Conservation (phyloP, 306 rosid genomes). For the Cucurbita argyrosperma region DNA sequence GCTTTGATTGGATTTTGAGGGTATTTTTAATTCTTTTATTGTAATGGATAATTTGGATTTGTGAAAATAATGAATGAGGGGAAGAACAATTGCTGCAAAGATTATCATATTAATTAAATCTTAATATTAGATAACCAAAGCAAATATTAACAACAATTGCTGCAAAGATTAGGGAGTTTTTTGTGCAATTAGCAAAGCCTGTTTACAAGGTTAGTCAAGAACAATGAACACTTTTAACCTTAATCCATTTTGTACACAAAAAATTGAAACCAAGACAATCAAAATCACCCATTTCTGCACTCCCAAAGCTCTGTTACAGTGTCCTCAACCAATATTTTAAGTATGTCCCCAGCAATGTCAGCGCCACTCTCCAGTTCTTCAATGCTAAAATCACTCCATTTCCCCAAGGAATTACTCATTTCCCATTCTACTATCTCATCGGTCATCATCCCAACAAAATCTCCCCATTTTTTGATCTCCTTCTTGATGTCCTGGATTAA, state of each 20-base stretch:
- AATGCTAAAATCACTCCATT: slow-evolving; percentile 53
- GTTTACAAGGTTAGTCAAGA: neutral
- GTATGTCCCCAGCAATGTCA: slow-evolving; percentile 39
- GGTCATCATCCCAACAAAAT: slow-evolving; percentile 41
- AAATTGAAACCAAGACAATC: neutral
- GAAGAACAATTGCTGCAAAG: neutral
- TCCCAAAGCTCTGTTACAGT: slow-evolving; percentile 30
- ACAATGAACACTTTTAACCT: neutral
- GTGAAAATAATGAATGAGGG: neutral
- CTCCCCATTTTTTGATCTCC: slow-evolving; percentile 42
- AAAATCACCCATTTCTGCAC: neutral
- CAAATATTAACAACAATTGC: neutral
- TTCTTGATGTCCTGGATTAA: slow-evolving; percentile 33
- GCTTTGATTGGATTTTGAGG: neutral
- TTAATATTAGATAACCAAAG: no score
- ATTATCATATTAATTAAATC: neutral
- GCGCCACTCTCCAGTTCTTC: slow-evolving; percentile 67
- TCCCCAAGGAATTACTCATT: slow-evolving; percentile 61
- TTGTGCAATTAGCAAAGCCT: neutral
- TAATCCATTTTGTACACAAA: neutral
- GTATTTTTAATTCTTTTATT: neutral
- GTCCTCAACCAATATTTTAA: slow-evolving; percentile 52
- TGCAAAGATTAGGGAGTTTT: neutral
- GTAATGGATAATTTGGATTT: neutral
- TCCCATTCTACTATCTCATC: slow-evolving; percentile 80